Evolutionary conservation across 1,284 basidiomycete genomes (phyloP).

Genomic region (Tilletia caries): DNA sequence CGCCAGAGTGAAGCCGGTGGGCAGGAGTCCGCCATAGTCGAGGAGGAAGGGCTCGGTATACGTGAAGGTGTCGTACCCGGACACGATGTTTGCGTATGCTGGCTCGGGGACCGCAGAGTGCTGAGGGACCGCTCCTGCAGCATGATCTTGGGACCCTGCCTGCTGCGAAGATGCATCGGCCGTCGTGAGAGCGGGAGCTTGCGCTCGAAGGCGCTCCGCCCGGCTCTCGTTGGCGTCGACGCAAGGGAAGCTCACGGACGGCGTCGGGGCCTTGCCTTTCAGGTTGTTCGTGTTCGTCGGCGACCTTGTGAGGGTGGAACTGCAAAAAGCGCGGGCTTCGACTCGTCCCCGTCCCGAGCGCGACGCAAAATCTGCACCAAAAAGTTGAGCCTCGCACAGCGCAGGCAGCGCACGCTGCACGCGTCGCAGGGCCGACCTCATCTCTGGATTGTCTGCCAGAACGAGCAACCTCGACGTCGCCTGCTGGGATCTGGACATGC

Average conservation of each 20-base stretch:
- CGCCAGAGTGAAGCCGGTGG: conserved; percentile 73
- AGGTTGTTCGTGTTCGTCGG: too few relatives aligned
- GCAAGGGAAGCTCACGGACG: conserved; percentile 36
- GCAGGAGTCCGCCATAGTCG: conserved; percentile 69
- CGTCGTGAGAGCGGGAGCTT: conserved; percentile 17
- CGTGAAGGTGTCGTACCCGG: conserved; percentile 54
- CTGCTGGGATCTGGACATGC: too few relatives aligned
- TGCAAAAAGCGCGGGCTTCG: too few relatives aligned
- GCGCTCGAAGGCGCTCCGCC: conserved; percentile 31
- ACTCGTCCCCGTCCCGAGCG: too few relatives aligned
- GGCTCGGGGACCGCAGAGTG: conserved; percentile 55
- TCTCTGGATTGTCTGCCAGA: too few relatives aligned
- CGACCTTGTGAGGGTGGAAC: too few relatives aligned
- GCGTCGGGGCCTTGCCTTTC: background rate
- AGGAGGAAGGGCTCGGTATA: conserved; percentile 64
- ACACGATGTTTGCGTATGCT: conserved; percentile 55
- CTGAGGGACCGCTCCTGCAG: background rate
- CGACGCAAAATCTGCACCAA: too few relatives aligned
- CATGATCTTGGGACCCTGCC: background rate
- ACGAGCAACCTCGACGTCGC: too few relatives aligned
- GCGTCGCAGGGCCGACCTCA: too few relatives aligned
- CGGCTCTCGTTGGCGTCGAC: conserved; percentile 50
- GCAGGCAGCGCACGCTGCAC: too few relatives aligned
- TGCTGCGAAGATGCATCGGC: background rate
- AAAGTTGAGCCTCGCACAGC: too few relatives aligned